Base-by-base conservation (phyloP, 176 grass and related monocot species). In the Bothriochloa decipiens region DNA sequence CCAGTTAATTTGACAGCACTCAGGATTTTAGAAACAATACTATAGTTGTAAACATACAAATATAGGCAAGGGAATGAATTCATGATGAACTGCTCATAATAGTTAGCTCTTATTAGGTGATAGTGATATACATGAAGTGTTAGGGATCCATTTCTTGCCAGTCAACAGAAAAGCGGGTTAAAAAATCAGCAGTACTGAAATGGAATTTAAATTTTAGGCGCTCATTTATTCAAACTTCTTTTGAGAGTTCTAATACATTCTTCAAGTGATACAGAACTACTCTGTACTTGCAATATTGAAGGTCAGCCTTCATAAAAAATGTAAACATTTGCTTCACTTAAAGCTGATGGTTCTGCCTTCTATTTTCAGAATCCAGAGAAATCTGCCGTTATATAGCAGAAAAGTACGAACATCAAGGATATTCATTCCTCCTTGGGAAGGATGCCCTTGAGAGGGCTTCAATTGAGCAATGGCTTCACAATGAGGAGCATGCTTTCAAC, bases 401-500 rank as follows among this genome's bases (percentile, higher is more conserved):
- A 74, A 91, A 79, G 53, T 95, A 95, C 66, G 78, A 88, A 77
- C 37, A 83, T 26, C 86, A 29, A 11, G 92, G 91, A 43, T 84
- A 88, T 29, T 78, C 47, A 43, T 93, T 82, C 35, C 92, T 98
- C 62, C 80, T 98, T 69, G 95, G 95, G 65, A 87, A 81, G 42
- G 92, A 98, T 83, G 68, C 90, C 53, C 89, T 95, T 27, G 92
- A 97, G 75, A 94, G 92, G 82, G 92, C 88, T 77, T 95, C 87
- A 6, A 91, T 98, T 11, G 95, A 98, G 82, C 92, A 98, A 90
- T 98, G 95, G 95, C 92, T 98, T 40, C 94, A 95, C 63, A 81
- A 90, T 35, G 92, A 98, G 79, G 92, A 95, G 84, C 95, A 93
- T 26, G 77, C 77, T 76, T 98, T 98, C 80, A 85, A 98, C 70